Conservation (phyloP, 2,329 filamentous ascomycete genomes). For the Monilinia fructigena region DNA sequence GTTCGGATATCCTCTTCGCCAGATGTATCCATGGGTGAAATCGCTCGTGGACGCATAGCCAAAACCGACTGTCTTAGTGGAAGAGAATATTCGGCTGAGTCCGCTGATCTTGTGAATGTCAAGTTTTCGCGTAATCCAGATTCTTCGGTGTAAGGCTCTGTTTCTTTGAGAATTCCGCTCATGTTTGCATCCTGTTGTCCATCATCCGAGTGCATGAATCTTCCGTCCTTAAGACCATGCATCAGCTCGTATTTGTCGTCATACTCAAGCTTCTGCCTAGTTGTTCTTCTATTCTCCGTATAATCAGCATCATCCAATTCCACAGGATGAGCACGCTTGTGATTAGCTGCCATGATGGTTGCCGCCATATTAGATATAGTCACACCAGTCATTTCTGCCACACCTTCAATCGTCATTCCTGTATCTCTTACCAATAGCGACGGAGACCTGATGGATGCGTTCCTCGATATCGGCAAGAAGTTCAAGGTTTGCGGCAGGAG, state of each 20-base stretch:
- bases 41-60: neutral
- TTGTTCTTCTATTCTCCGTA: neutral
- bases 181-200: neutral
- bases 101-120: neutral
- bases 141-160: constrained; percentile 12
- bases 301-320: neutral
- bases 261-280: constrained; percentile 2
- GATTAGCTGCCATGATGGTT: constrained; percentile 13
- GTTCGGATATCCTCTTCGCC: constrained; percentile 16
- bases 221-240: neutral
- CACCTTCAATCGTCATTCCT: neutral
- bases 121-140: constrained; percentile 3
- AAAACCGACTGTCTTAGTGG: neutral
- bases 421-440: constrained; percentile 3
- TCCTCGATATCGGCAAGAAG: constrained; percentile 9
- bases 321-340: constrained; percentile 12
- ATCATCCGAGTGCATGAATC: constrained; percentile 9
- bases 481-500: neutral
- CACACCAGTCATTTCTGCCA: constrained; percentile 12
- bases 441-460: constrained; percentile 2
- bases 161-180: constrained; percentile 8
- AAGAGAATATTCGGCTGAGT: no score
- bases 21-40: constrained; percentile 10
- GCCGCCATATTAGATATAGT: constrained; percentile 5
- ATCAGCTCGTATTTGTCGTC: constrained; percentile 2